Conservation (phyloP, 2,329 filamentous ascomycete genomes). For the Alternaria arborescens region DNA sequence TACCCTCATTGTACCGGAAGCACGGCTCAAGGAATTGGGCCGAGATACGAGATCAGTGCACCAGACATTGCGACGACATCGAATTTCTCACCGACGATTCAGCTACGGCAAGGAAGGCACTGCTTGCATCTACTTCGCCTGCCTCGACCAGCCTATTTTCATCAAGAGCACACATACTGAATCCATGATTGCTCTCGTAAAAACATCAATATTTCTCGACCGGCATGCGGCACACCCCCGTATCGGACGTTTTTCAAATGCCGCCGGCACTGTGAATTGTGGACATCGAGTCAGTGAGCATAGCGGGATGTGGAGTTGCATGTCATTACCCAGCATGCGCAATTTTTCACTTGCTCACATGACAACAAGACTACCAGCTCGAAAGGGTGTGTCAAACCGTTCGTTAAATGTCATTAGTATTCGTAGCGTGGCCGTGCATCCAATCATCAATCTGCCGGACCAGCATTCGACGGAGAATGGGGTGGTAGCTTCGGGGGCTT, state of each 20-base stretch:
- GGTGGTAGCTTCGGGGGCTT: conserved; percentile 12
- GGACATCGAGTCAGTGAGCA: background rate
- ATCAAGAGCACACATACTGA: conserved; percentile 16
- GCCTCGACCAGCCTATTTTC: background rate
- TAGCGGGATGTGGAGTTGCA: conserved; percentile 16
- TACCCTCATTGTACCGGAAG: conserved; percentile 55
- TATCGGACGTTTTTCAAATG: background rate
- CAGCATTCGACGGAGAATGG: conserved; percentile 6
- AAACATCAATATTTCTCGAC: background rate
- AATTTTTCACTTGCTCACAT: conserved; percentile 13
- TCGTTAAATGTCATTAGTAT: conserved; percentile 1
- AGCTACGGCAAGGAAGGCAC: conserved; percentile 25
- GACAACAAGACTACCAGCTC: conserved; percentile 2
- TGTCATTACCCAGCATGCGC: background rate
- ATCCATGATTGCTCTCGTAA: conserved; percentile 8
- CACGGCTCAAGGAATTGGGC: conserved; percentile 41
- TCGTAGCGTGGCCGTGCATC: conserved; percentile 2
- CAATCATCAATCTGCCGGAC: conserved; percentile 21
- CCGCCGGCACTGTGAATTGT: no score
- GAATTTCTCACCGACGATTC: conserved; percentile 53
- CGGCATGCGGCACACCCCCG: background rate
- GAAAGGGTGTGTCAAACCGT: conserved; percentile 2
- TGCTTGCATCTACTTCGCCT: background rate
- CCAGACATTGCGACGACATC: conserved; percentile 54
- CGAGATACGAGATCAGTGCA: conserved; percentile 41